These are phyloP conservation scores for Trichaptum fuscoviolaceum DNA, from an alignment of 768 basidiomycete genomes.

Conservation along the genomic window DNA sequence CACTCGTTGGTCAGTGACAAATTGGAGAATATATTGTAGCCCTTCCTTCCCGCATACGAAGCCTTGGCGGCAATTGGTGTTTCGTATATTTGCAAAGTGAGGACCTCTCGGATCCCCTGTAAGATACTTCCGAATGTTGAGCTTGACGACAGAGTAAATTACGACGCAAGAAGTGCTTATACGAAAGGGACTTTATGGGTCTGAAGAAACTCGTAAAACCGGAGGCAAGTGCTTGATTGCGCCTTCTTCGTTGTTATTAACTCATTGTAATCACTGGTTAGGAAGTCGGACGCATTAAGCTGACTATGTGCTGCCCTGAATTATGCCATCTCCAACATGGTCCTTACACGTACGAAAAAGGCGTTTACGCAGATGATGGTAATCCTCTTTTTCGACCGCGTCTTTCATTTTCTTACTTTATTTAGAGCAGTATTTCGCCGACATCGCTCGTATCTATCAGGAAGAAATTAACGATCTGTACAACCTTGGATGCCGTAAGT, in stretches of 20 bases:
- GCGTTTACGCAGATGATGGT: slow-evolving; percentile 23
- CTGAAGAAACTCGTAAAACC: slow-evolving; percentile 16
- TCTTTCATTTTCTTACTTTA: background rate
- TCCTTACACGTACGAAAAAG: slow-evolving; percentile 10
- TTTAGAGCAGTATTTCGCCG: slow-evolving; percentile 34
- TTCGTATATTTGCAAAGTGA: slow-evolving; percentile 15
- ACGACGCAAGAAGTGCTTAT: slow-evolving; percentile 14
- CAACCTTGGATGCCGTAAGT: slow-evolving; percentile 30
- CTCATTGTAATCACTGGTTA: background rate
- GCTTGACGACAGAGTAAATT: slow-evolving; percentile 14
- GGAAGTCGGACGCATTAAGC: slow-evolving; percentile 25
- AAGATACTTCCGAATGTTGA: no score
- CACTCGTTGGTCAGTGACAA: no score
- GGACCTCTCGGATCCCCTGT: no score
- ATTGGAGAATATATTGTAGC: no score
- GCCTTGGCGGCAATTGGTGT: slow-evolving; percentile 12
- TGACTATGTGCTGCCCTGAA: slow-evolving; percentile 23
- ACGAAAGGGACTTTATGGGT: slow-evolving; percentile 12
- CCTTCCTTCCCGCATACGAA: slow-evolving; percentile 9
- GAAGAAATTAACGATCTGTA: slow-evolving; percentile 42
- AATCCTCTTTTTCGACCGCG: background rate
- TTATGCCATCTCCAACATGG: slow-evolving; percentile 12
- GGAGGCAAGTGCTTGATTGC: slow-evolving; percentile 5
- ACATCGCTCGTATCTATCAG: slow-evolving; percentile 41
- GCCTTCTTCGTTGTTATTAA: background rate